Conservation (phyloP, 176 grass and related monocot species). For the Aegilops umbellulata region DNA sequence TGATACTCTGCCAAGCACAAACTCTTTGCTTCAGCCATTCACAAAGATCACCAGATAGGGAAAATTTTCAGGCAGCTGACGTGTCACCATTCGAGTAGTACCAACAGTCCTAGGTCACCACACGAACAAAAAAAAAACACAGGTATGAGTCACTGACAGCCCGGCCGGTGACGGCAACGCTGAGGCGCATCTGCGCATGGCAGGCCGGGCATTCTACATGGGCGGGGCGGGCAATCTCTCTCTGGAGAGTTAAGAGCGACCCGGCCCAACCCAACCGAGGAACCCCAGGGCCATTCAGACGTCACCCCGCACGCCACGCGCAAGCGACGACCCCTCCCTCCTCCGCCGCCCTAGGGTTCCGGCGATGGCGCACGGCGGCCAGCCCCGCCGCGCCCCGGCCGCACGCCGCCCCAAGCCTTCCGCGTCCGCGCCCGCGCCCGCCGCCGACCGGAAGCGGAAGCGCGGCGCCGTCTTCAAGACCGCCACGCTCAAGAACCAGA, state of each 20-base stretch:
- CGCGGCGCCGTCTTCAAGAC: slow-evolving; percentile 48
- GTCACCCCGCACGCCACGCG: background rate
- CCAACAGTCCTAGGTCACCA: too few relatives aligned
- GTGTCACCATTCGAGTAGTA: background rate
- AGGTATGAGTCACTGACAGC: background rate
- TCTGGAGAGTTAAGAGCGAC: background rate
- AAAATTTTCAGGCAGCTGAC: too few relatives aligned
- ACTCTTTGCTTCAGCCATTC: too few relatives aligned
- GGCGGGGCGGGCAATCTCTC: background rate
- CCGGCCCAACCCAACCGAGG: slow-evolving; percentile 18
- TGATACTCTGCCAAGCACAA: too few relatives aligned
- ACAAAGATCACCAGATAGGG: too few relatives aligned
- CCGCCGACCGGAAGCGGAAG: slow-evolving; percentile 52
- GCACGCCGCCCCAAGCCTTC: slow-evolving; percentile 46
- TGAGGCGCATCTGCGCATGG: background rate
- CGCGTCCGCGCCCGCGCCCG: slow-evolving; percentile 25
- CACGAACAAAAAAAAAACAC: background rate
- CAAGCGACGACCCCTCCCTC: background rate
- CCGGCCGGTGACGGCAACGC: background rate
- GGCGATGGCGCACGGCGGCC: slow-evolving; percentile 79
- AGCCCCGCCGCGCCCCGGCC: slow-evolving; percentile 47
- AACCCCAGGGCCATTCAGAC: background rate
- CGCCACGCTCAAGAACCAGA: slow-evolving; percentile 85
- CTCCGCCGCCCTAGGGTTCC: slow-evolving; percentile 34
- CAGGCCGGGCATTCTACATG: background rate